Evolutionary conservation across 2,329 filamentous ascomycete species (phyloP).

Genomic region (Clonostachys solani): DNA sequence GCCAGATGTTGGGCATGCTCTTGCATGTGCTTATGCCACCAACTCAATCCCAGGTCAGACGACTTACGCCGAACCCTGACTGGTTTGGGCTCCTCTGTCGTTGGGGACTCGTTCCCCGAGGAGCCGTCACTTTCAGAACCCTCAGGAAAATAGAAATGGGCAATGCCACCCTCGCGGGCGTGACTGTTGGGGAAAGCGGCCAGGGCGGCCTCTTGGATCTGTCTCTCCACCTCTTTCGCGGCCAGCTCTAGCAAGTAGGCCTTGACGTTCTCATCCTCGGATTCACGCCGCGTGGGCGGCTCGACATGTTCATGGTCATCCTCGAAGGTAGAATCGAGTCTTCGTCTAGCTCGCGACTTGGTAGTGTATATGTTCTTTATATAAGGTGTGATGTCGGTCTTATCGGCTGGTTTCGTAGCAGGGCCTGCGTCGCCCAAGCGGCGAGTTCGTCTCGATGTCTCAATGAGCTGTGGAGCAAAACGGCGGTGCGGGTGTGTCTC

Average conservation of each 20-base stretch:
- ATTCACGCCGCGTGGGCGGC: slow-evolving; percentile 54
- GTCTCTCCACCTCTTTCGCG: slow-evolving; percentile 73
- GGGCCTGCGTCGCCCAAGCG: slow-evolving; percentile 61
- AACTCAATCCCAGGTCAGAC: slow-evolving; percentile 59
- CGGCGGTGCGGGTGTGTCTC: slow-evolving; percentile 31
- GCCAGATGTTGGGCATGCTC: slow-evolving; percentile 66
- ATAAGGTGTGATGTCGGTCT: slow-evolving; percentile 67
- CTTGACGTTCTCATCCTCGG: slow-evolving; percentile 70
- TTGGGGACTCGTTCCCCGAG: slow-evolving; percentile 17
- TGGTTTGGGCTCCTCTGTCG: slow-evolving; percentile 11
- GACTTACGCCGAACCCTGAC: slow-evolving; percentile 48
- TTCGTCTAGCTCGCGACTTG: slow-evolving; percentile 31
- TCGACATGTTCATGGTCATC: slow-evolving; percentile 21
- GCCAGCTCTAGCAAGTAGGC: slow-evolving; percentile 77
- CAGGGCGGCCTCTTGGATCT: slow-evolving; percentile 73
- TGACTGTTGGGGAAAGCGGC: slow-evolving; percentile 73
- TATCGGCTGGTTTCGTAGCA: slow-evolving; percentile 60
- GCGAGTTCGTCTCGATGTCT: slow-evolving; percentile 70
- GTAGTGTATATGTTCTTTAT: slow-evolving; percentile 56
- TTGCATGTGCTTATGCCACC: slow-evolving; percentile 79
- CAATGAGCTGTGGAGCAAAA: slow-evolving; percentile 78
- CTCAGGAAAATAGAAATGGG: slow-evolving; percentile 66
- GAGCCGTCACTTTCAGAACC: slow-evolving; percentile 39
- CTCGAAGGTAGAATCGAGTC: slow-evolving; percentile 18
- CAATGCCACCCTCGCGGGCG: slow-evolving; percentile 63